Evolutionary conservation across 768 basidiomycete species (phyloP), one percentile per base, ranked within the genome.

Genomic region (Leccinum fibrillosum): DNA sequence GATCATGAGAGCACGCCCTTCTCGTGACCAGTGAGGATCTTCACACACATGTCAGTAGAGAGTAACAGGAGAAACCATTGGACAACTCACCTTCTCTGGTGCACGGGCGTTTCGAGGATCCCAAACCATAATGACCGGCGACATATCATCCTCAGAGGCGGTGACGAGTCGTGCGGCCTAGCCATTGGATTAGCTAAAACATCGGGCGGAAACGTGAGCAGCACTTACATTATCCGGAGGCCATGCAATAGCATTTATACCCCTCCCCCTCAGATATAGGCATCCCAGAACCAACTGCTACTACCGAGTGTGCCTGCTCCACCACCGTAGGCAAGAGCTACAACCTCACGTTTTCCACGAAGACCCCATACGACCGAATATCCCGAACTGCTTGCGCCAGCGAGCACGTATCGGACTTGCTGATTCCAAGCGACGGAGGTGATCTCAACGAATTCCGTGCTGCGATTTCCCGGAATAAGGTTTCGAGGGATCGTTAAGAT

Each of bases 241-340:
- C 97, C 97, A 99, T 53, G 92, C 91, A 60, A 99, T 93, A 70
- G 92, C 93, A 68, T 95, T 98, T 91, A 98, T 94, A 2, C 94
- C 94, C 52, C 94, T 79, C 59, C 92, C 2, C 89, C 90, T n/a
- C 92, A 90, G 25, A 87, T 82, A 87, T 82, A 13, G 86, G 86
- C 72, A 89, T 78, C 17, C 85, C 83, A 57, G 76, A 80, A 25
- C 84, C 80, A 23, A 80, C 75, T 2, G 84, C 83, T 26, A 8
- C 88, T 86, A 15, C 84, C 81, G 47, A 86, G 77, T 1, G 89
- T 89, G 2, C 86, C 89, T 30, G 89, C 88, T 35, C 90, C 92
- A 49, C 91, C 92, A 23, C 90, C 90, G 68, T 96, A 98, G 0
- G 90, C 86, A 30, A 99, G 76, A 5, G 92, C 90, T 26, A 93